Evolutionary conservation across 1,284 basidiomycete genomes (phyloP).

Genomic region (Mycosarcoma mackinlayi): DNA sequence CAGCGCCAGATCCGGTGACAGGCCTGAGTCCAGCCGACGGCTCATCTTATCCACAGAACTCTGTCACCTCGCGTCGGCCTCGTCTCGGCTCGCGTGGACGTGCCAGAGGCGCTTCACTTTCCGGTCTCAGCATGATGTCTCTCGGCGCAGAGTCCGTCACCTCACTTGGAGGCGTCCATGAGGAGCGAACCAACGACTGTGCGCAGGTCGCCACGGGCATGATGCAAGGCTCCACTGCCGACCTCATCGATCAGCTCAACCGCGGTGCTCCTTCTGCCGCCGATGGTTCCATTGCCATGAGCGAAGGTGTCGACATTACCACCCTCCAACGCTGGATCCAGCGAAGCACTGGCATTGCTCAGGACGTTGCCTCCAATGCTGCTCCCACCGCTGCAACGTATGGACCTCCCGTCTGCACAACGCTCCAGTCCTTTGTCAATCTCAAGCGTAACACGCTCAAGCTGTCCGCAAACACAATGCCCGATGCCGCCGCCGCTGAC

Average conservation of each 20-base stretch:
- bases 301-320: constrained; percentile 56
- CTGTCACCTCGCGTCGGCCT: constrained; percentile 24
- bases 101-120: constrained; percentile 58
- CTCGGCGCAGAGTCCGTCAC: constrained; percentile 50
- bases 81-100: constrained; percentile 57
- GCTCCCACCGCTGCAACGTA: constrained; percentile 14
- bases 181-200: constrained; percentile 21
- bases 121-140: constrained; percentile 55
- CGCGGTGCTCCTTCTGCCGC: constrained; percentile 9
- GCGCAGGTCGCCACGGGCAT: constrained; percentile 22
- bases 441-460: constrained; percentile 62
- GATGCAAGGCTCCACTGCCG: constrained; percentile 50
- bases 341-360: constrained; percentile 29
- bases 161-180: constrained; percentile 40
- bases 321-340: constrained; percentile 59
- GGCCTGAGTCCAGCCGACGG: not conserved
- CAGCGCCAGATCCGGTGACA: constrained; percentile 8
- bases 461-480: constrained; percentile 21
- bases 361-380: not conserved
- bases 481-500: constrained; percentile 10
- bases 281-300: constrained; percentile 49
- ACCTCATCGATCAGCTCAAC: constrained; percentile 43
- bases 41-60: constrained; percentile 16
- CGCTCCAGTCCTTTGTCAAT: constrained; percentile 63
- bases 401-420: constrained; percentile 55